Conservation (phyloP, 2,329 filamentous ascomycete genomes). For the Penicillium sp. region DNA sequence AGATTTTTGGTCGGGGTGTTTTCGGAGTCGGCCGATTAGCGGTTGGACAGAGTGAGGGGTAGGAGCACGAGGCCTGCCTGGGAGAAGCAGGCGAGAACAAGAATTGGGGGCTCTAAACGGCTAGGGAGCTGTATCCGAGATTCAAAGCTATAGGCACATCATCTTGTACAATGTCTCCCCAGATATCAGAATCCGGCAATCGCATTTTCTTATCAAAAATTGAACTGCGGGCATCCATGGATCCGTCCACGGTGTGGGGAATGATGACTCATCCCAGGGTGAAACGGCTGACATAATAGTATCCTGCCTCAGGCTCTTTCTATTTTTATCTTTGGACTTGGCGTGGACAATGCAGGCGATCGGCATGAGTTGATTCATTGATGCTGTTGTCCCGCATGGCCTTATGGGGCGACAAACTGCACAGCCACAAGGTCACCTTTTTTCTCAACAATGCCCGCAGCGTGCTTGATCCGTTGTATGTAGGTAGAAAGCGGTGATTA, state of each 20-base stretch:
- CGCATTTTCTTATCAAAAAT: slow-evolving; percentile 9
- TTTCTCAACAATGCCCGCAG: slow-evolving; percentile 5
- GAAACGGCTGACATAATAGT: neutral
- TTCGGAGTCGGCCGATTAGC: slow-evolving; percentile 28
- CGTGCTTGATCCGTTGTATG: slow-evolving; percentile 16
- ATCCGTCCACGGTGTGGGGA: slow-evolving; percentile 9
- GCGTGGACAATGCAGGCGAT: slow-evolving; percentile 6
- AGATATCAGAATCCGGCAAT: slow-evolving; percentile 4
- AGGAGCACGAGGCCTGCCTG: slow-evolving; percentile 17
- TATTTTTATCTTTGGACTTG: slow-evolving; percentile 13
- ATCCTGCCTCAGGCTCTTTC: slow-evolving; percentile 1
- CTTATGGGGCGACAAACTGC: slow-evolving; percentile 9
- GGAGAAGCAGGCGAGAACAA: slow-evolving; percentile 1
- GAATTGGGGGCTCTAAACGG: neutral
- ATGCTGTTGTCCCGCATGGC: slow-evolving; percentile 9
- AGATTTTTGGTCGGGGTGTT: slow-evolving; percentile 14
- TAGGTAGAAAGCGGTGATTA: slow-evolving; percentile 21
- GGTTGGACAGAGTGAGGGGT: slow-evolving; percentile 25
- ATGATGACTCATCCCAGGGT: slow-evolving; percentile 2
- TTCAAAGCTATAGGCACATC: neutral
- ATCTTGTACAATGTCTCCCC: slow-evolving; percentile 1
- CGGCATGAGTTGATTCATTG: slow-evolving; percentile 7
- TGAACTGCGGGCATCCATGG: slow-evolving; percentile 4
- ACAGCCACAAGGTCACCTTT: slow-evolving; percentile 21
- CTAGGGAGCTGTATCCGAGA: neutral